Evolutionary conservation across 2,329 filamentous ascomycete species (phyloP).

Genomic region (Bisporella sp.): DNA sequence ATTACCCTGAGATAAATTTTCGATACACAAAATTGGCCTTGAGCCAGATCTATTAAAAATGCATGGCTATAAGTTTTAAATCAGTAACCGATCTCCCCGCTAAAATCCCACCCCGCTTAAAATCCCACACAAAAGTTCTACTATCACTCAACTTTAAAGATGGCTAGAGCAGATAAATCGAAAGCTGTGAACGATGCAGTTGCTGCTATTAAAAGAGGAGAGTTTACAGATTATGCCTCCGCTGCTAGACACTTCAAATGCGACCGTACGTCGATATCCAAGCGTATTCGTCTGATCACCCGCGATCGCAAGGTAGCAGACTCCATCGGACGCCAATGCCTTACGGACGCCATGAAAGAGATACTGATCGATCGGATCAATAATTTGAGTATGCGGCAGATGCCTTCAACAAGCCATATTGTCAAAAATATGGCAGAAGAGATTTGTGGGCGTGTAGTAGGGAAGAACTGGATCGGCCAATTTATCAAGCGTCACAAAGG

Average conservation of each 20-base stretch:
- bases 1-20: no score
- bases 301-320: not conserved
- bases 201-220: not conserved
- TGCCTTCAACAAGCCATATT: conserved; percentile 8
- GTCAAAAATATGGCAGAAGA: conserved; percentile 10
- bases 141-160: not conserved
- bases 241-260: not conserved
- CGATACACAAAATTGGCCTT: no score
- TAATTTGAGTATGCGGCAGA: conserved; percentile 1
- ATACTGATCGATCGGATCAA: conserved; percentile 6
- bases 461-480: no score
- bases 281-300: not conserved
- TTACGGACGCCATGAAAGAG: conserved; percentile 4
- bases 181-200: not conserved
- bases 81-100: no score
- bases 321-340: not conserved
- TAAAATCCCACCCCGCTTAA: not conserved
- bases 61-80: no score
- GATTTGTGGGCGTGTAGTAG: conserved; percentile 2
- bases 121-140: not conserved
- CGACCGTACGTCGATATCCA: not conserved
- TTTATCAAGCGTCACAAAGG: no score
- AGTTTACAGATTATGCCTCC: not conserved
- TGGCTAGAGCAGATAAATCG: not conserved
- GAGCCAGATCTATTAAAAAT: no score